phyloP scores from a whole-genome alignment of 176 grass and related monocot species.

The Avena atlantica region DNA sequence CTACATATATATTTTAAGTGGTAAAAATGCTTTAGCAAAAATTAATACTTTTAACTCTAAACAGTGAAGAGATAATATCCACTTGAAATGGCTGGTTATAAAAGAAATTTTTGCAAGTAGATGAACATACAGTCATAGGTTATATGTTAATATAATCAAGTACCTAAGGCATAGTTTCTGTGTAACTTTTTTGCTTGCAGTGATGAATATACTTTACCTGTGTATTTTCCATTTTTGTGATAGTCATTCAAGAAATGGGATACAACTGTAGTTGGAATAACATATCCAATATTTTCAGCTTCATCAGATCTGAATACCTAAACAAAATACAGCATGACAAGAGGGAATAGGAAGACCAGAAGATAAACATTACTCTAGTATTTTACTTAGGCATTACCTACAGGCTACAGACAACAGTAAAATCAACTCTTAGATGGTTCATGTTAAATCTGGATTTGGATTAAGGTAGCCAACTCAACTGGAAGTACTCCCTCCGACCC shows the following conservation, averaged over 20 bases:
- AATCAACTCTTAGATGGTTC: conserved; percentile 27
- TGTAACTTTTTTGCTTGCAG: conserved; percentile 12
- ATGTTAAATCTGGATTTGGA: conserved; percentile 17
- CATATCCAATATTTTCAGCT: conserved; percentile 99
- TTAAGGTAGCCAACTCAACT: background rate
- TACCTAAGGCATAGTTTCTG: conserved; percentile 18
- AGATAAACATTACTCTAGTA: conserved; percentile 2
- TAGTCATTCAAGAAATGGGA: conserved; percentile 99
- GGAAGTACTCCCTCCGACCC: background rate
- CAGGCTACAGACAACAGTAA: background rate
- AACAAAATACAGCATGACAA: conserved; percentile 72
- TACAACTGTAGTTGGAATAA: conserved; percentile 96
- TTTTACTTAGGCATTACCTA: conserved; percentile 13
- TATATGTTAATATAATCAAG: conserved; percentile 7
- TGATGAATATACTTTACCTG: conserved; percentile 65
- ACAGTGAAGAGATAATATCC: conserved; percentile 1
- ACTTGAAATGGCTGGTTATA: conserved; percentile 18
- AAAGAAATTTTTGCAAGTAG: conserved; percentile 3
- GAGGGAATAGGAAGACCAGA: background rate
- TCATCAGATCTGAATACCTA: conserved; percentile 95
- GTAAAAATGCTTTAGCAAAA: conserved; percentile 3
- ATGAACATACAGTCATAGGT: background rate
- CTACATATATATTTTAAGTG: conserved; percentile 5
- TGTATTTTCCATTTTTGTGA: conserved; percentile 91
- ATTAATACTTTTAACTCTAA: background rate